Conservation (phyloP, 257 asterid species). For the Lithospermum erythrorhizon region DNA sequence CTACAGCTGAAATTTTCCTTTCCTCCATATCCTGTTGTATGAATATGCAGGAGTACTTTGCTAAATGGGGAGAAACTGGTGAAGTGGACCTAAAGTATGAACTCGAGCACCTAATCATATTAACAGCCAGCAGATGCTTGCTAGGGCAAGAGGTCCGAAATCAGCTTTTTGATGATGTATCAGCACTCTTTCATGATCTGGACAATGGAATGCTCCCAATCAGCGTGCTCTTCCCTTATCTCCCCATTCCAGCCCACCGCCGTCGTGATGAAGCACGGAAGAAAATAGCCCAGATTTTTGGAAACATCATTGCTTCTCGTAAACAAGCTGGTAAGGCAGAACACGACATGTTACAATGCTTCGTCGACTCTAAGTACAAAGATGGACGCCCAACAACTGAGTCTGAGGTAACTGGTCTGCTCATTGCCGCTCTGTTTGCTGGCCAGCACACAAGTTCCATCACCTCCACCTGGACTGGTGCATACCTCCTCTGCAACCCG, state of each 20-base stretch:
- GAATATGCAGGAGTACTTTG: conserved; percentile 58
- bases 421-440: conserved; percentile 91
- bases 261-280: conserved; percentile 89
- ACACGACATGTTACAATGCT: conserved; percentile 76
- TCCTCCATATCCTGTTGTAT: conserved; percentile 1
- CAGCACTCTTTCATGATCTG: conserved; percentile 92
- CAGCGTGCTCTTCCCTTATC: conserved; percentile 85
- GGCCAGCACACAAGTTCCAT: conserved; percentile 98
- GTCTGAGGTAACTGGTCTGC: conserved; percentile 72
- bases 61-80: conserved; percentile 94
- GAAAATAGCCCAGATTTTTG: conserved; percentile 65
- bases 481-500: conserved; percentile 72
- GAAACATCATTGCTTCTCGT: conserved; percentile 58
- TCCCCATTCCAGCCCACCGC: conserved; percentile 83
- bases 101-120: conserved; percentile 77
- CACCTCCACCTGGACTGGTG: conserved; percentile 92
- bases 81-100: conserved; percentile 86
- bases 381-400: conserved; percentile 74
- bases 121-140: conserved; percentile 87
- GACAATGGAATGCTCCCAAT: conserved; percentile 93
- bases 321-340: conserved; percentile 51
- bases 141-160: conserved; percentile 91
- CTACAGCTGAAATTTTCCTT: not conserved
- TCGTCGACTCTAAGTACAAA: conserved; percentile 90
- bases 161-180: conserved; percentile 80